Evolutionary conservation across 495 filamentous ascomycete species (phyloP), one percentile per base, ranked within the genome.

Genomic region (Neurospora africana): DNA sequence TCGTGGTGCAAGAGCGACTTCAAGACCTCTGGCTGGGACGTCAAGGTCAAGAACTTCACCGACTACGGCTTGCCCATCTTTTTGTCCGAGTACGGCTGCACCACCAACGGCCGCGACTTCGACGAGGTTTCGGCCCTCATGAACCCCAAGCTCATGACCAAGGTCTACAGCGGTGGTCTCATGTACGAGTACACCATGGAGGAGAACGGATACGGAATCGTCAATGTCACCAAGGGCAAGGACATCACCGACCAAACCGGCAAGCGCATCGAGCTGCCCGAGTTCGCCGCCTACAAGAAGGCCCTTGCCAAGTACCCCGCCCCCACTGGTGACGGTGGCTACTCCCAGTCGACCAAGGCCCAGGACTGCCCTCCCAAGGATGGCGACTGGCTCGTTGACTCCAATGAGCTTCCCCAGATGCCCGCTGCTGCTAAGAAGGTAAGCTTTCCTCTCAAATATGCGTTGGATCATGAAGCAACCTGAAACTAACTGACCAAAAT

Each of bases 121-220:
- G 82, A 89, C 72, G 95, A 98, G 85, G 86, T 98, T 69, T 78
- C 82, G 68, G 83, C 94, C 43, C 88, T 98, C 72, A 98, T 98
- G 88, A 87, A 84, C 81, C 15, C 81, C 40, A 81, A 97, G 72
- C 41, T 21, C 41, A 99, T 99, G 95, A 95, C 92, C 3, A 73
- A 79, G 67, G 95, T 98, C 76, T 99, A 97, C 88, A 98, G 94
- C 68, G 95, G 95, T 77, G 95, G 95, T 78, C 89, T 99, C 67
- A 92, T 97, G 78, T 99, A 98, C 84, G 95, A 99, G 83, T 99
- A 97, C 86, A 90, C 90, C 71, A 83, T 93, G 81, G 94, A 96
- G 81, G 81, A 82, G 68, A 91, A 88, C 86, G 81, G 85, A 67
- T 98, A 89, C 84, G 95, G 95, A 73, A 88, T 99, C 47, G 93